phyloP scores from a whole-genome alignment of 345 rosid species.

The Lumnitzera racemosa region DNA sequence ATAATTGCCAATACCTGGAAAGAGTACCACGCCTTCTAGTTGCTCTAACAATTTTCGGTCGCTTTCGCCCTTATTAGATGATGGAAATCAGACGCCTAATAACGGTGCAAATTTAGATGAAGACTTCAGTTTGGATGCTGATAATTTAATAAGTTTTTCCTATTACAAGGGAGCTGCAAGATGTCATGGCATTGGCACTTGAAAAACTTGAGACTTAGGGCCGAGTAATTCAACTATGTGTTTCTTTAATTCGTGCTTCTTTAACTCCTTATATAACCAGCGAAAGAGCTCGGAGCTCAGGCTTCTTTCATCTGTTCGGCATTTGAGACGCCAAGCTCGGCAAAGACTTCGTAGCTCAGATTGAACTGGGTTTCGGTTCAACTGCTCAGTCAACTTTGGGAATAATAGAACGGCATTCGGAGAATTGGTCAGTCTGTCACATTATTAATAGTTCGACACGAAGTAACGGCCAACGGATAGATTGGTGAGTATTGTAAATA shows the following conservation, averaged over 20 bases:
- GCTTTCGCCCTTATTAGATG: slow-evolving; percentile 68
- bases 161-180: slow-evolving; percentile 65
- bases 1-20: slow-evolving; percentile 89
- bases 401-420: too few relatives aligned
- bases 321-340: too few relatives aligned
- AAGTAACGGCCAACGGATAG: too few relatives aligned
- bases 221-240: slow-evolving; percentile 51
- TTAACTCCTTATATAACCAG: slow-evolving; percentile 67
- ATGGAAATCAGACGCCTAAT: slow-evolving; percentile 72
- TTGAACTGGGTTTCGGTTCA: too few relatives aligned
- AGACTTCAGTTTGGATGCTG: slow-evolving; percentile 45
- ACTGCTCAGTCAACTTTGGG: too few relatives aligned
- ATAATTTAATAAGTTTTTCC: slow-evolving; percentile 47
- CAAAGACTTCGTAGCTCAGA: too few relatives aligned
- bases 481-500: too few relatives aligned
- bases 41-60: slow-evolving; percentile 55
- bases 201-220: slow-evolving; percentile 78
- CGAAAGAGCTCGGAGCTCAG: slow-evolving; percentile 58
- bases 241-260: slow-evolving; percentile 23
- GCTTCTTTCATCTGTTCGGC: too few relatives aligned
- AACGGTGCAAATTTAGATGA: slow-evolving; percentile 92
- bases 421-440: too few relatives aligned
- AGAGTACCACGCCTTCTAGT: slow-evolving; percentile 43
- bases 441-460: too few relatives aligned
- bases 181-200: slow-evolving; percentile 52